These are phyloP conservation scores for Pseudogymnoascus destructans DNA, from an alignment of 2,329 filamentous ascomycete genomes.

Conservation along the genomic window DNA sequence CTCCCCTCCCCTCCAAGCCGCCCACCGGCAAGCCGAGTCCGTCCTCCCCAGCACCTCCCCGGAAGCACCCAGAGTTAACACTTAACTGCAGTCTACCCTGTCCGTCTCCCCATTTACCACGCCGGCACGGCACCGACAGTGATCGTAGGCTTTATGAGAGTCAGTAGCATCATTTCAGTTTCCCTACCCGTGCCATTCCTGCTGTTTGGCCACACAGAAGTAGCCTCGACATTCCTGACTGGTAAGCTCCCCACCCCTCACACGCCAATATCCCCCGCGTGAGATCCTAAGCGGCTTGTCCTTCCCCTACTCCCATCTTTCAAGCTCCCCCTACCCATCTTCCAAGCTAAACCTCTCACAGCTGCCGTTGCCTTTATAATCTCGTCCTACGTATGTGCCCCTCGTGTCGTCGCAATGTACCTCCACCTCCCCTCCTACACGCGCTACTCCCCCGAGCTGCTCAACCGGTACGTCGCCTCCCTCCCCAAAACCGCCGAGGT, in stretches of 20 bases:
- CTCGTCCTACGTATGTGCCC: conserved; percentile 53
- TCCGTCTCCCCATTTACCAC: conserved; percentile 59
- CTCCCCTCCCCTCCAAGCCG: background rate
- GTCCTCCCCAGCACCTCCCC: background rate
- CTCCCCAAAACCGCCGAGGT: conserved; percentile 32
- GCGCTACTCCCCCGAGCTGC: conserved; percentile 42
- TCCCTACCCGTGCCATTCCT: background rate
- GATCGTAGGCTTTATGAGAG: conserved; percentile 56
- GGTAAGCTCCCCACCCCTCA: background rate
- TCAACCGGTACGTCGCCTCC: conserved; percentile 34
- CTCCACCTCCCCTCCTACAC: conserved; percentile 54
- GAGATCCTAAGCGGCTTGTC: background rate
- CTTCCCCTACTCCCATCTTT: conserved; percentile 37
- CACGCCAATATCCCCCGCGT: background rate
- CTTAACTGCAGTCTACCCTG: conserved; percentile 34
- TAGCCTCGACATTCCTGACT: background rate
- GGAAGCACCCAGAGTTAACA: background rate
- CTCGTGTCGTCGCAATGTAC: conserved; percentile 61
- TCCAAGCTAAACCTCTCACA: conserved; percentile 27
- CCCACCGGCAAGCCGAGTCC: background rate
- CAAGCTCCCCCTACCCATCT: conserved; percentile 37
- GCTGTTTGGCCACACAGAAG: background rate
- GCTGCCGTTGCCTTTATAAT: conserved; percentile 41
- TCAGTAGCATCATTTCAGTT: conserved; percentile 52
- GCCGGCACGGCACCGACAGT: conserved; percentile 54